Base-by-base conservation (phyloP, 805 yeast species). In the Millerago galiae region DNA sequence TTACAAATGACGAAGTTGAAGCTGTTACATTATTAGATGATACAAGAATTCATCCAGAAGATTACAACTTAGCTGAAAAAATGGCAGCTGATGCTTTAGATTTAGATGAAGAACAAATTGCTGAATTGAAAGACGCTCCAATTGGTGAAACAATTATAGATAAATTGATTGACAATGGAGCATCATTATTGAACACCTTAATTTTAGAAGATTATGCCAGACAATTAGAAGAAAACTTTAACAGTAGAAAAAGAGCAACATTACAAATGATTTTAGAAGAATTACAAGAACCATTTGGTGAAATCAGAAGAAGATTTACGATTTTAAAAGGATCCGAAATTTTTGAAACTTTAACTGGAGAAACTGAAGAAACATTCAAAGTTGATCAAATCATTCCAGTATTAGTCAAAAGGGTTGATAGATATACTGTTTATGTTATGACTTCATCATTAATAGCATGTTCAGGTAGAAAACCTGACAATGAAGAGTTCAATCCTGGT, bases 1-100 rank as follows among this genome's bases (percentile, higher is more conserved):
- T 57, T 24, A 49, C 49, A 34, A 58, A 62, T 45, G 72, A 66
- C 46, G 71, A 79, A 45, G 67, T 77, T n/a, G 79, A 81, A 24
- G 75, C 83, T 29, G 97, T 91, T 56, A 57, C 60, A 2, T 70
- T 83, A 34, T 72, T 93, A 52, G 99, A 93, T 62, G 90, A 93
- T 39, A 93, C 99, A 0, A 77, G 99, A 66, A 89, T 93, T 37
- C 99, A 93, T 56, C 98, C 98, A 8, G 98, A 93, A 63, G 99
- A 93, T 65, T 93, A 93, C 61, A 95, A 87, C 50, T 72, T 93
- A 52, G 98, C 97, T 3, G 78, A 93, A 39, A 93, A 93, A 61
- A 93, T 93, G 90, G 98, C 97, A 8, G 93, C 96, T 2, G 99
- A 93, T 68, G 98, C 99, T 2, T 72, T 93, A 50, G 99, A 91